These are phyloP conservation scores for Tilletia indica DNA, from an alignment of 1,284 basidiomycete species.

Conservation along the genomic window DNA sequence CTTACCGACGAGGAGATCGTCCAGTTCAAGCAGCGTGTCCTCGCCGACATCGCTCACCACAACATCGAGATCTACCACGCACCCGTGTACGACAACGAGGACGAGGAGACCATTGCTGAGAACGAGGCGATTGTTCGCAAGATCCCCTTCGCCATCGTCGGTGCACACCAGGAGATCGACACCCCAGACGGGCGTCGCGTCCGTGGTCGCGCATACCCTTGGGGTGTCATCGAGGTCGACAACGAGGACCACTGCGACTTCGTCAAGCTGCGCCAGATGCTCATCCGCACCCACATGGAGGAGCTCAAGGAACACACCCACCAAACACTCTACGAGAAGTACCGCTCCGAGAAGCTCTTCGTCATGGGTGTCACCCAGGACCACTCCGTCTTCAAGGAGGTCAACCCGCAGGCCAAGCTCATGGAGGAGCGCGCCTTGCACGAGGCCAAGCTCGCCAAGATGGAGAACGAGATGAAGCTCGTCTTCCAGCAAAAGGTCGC, in stretches of 20 bases:
- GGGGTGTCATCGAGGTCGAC: conserved; percentile 55
- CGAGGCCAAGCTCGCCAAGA: conserved; percentile 55
- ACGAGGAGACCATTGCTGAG: conserved; percentile 53
- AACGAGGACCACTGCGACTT: conserved; percentile 56
- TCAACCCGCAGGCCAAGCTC: conserved; percentile 57
- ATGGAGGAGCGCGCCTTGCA: conserved; percentile 54
- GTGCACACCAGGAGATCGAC: conserved; percentile 51
- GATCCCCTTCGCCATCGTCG: conserved; percentile 54
- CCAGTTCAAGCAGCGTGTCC: conserved; percentile 51
- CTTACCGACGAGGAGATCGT: conserved; percentile 51
- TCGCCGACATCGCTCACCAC: conserved; percentile 53
- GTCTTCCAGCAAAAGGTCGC: conserved; percentile 56
- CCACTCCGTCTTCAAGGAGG: conserved; percentile 80
- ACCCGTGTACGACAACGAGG: conserved; percentile 49
- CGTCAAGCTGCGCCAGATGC: conserved; percentile 56
- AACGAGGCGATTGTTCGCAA: conserved; percentile 46
- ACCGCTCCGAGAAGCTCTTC: conserved; percentile 50
- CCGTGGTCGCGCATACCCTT: conserved; percentile 53
- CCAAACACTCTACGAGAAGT: conserved; percentile 52
- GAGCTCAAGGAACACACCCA: conserved; percentile 55
- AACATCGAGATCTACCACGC: conserved; percentile 53
- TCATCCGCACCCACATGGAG: conserved; percentile 56
- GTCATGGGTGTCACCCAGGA: conserved; percentile 53
- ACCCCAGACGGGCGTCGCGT: conserved; percentile 52
- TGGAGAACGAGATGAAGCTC: conserved; percentile 56